These are phyloP conservation scores for Streptanthus diversifolius DNA, from an alignment of 345 rosid species.

Conservation along the genomic window DNA sequence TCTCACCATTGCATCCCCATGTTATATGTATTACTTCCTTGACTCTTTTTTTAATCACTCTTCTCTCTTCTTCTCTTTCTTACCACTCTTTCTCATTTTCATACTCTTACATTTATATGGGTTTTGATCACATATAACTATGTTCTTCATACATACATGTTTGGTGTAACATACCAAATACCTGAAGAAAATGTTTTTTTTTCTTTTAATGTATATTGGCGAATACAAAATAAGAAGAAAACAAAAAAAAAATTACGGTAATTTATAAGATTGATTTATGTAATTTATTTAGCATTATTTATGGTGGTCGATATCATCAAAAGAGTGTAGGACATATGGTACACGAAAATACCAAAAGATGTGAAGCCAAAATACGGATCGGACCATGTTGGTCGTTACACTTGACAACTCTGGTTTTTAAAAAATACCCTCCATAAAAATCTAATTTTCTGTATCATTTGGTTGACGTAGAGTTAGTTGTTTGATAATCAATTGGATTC, in stretches of 20 bases:
- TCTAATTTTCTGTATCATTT: neutral
- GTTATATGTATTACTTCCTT: constrained; percentile 31
- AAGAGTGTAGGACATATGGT: constrained; percentile 21
- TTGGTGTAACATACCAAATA: neutral
- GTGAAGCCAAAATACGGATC: constrained; percentile 15
- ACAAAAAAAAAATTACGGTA: neutral
- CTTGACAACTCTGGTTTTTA: neutral
- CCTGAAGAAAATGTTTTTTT: neutral
- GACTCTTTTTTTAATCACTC: constrained; percentile 17
- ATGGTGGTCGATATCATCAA: constrained; percentile 16
- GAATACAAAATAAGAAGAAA: neutral
- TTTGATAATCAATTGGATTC: neutral
- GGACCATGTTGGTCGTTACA: constrained; percentile 9
- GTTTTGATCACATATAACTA: neutral
- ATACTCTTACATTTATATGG: neutral
- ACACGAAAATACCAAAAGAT: constrained; percentile 11
- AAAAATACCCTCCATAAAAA: neutral
- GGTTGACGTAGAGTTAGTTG: constrained; percentile 1
- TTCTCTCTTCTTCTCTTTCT: neutral
- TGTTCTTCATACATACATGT: neutral
- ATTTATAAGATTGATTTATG: neutral
- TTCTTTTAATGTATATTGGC: neutral
- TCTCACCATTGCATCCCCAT: constrained; percentile 38
- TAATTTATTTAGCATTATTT: neutral
- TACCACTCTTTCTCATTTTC: neutral